phyloP scores from a whole-genome alignment of 352 stramenopile genomes.

The Pythium monospermum region DNA sequence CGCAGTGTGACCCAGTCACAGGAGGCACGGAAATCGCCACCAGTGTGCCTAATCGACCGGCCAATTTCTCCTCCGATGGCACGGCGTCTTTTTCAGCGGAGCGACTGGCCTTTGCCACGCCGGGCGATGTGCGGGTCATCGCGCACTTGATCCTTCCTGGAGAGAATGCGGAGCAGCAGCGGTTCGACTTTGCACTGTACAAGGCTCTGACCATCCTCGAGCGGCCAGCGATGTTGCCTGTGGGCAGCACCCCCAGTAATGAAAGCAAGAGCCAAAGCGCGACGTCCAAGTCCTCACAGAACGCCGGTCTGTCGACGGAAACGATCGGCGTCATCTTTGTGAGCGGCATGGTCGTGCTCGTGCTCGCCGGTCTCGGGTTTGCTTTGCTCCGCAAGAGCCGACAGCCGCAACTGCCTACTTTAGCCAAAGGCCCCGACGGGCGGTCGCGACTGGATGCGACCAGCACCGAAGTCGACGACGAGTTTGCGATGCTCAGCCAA shows the following conservation, averaged over 20 bases:
- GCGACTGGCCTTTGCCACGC: conserved; percentile 42
- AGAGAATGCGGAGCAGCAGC: conserved; percentile 27
- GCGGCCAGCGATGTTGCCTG: conserved; percentile 20
- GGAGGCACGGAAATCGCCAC: conserved; percentile 31
- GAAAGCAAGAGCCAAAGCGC: conserved; percentile 26
- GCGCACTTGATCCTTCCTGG: conserved; percentile 63
- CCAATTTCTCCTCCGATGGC: conserved; percentile 51
- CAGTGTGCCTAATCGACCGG: conserved; percentile 43
- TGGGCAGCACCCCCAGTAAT: conserved; percentile 16
- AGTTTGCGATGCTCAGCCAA: conserved; percentile 81
- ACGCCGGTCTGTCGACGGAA: conserved; percentile 49
- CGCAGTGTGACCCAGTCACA: conserved; percentile 54
- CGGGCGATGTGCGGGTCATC: conserved; percentile 49
- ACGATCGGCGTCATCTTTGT: conserved; percentile 66
- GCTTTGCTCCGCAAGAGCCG: conserved; percentile 44
- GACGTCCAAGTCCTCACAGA: conserved; percentile 12
- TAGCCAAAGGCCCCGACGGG: conserved; percentile 23
- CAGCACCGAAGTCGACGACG: conserved; percentile 39
- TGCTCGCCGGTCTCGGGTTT: conserved; percentile 58
- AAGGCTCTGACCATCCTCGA: conserved; percentile 38
- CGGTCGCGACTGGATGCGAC: conserved; percentile 24
- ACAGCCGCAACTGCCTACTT: conserved; percentile 3
- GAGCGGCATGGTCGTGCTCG: conserved; percentile 58
- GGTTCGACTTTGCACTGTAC: conserved; percentile 62
- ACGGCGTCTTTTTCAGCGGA: conserved; percentile 45